Percentiles rank a stretch among this genome's conserved stretches.
These are phyloP conservation scores for Cladophialophora exuberans DNA, from an alignment of 2,329 filamentous ascomycete species.

Conservation along the genomic window DNA sequence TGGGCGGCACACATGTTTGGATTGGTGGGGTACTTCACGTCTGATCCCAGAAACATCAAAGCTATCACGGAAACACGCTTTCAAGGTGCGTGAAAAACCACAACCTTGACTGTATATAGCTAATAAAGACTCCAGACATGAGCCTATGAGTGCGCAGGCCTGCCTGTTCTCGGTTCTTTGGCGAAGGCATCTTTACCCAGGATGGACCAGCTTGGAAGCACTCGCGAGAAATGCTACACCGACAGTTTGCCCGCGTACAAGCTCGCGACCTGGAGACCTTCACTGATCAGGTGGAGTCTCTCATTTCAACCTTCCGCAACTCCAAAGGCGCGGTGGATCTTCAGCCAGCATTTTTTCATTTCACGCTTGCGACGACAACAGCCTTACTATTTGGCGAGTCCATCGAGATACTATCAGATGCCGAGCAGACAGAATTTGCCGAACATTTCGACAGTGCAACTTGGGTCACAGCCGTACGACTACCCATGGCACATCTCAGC, in stretches of 20 bases:
- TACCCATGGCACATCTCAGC: conserved; percentile 3
- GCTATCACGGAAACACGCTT: conserved; percentile 12
- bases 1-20: conserved; percentile 12
- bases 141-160: conserved; percentile 5
- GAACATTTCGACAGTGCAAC: conserved; percentile 3
- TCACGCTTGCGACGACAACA: conserved; percentile 54
- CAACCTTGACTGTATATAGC: background rate
- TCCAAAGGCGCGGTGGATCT: conserved; percentile 43
- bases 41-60: conserved; percentile 14
- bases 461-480: conserved; percentile 5
- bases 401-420: conserved; percentile 34
- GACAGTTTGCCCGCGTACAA: conserved; percentile 41
- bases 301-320: conserved; percentile 15
- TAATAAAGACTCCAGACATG: conserved; percentile 2
- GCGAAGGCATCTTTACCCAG: conserved; percentile 46
- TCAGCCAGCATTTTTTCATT: conserved; percentile 51
- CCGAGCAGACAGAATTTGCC: conserved; percentile 19
- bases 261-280: conserved; percentile 40
- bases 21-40: conserved; percentile 7
- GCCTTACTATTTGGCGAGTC: conserved; percentile 35
- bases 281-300: conserved; percentile 30
- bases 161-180: conserved; percentile 35
- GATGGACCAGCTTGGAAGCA: conserved; percentile 35
- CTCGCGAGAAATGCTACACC: conserved; percentile 43
- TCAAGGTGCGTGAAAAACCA: conserved; percentile 1